Base-by-base conservation (phyloP, 2,329 filamentous ascomycete species). In the Cladosporium sphaerospermum region DNA sequence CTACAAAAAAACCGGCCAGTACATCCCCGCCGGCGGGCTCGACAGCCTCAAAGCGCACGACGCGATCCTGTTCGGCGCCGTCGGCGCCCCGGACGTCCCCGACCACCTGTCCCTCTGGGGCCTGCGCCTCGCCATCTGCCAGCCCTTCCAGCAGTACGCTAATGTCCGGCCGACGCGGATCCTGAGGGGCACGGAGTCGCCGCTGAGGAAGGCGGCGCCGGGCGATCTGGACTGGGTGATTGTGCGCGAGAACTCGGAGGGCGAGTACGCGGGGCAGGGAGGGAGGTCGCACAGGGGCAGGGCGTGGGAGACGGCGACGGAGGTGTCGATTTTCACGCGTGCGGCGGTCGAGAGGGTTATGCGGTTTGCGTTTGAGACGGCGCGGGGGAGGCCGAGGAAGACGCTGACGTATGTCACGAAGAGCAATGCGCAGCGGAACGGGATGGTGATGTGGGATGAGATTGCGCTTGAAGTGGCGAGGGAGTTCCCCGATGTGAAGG, bases 371-470 rank as follows among this genome's bases (percentile, higher is more conserved):
- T 85, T 84, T 57, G 78, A 84, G 64, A 77, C 74, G 4, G 82
- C 82, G 0, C 76, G 74, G 56, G 76, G 73, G 58, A 69, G 82
- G 3, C 78, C 78, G 0, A 73, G 78, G 39, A 84, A 82, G 68
- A 69, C 77, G 9, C 61, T 85, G 33, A 85, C 82, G 0, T 77
- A 84, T 1, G 82, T 85, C 3, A 84, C 81, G 0, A 85, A 85
- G 69, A 82, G 78, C 42, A 85, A 85, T 62, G 81, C 82, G 0
- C 81, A 84, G 66, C 73, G 82, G 0, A 83, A 84, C 51, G 82
- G 82, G 0, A 83, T 85, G 81, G 82, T 85, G 0, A 74, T 85
- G 54, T 85, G 82, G 83, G 82, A 85, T 61, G 81, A 84, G 59
- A 74, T 85, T 9, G 80, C 80, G 0, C 69, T 67, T 0, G 71